phyloP scores from a whole-genome alignment of 768 basidiomycete species.

The Leccinum broughii region DNA sequence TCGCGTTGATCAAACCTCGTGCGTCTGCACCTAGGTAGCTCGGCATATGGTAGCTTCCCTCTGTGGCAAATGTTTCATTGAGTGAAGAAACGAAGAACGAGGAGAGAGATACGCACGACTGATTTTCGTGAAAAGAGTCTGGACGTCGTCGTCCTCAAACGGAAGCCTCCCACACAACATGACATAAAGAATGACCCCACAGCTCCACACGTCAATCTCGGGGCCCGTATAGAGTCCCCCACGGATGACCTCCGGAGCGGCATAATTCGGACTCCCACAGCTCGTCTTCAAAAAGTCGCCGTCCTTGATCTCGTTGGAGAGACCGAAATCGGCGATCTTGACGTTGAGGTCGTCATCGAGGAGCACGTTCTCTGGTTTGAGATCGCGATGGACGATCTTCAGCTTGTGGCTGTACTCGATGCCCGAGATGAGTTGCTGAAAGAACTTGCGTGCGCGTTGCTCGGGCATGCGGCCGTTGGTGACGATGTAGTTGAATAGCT shows the following conservation, averaged over 20 bases:
- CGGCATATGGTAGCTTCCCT: conserved; percentile 86
- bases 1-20: conserved; percentile 73
- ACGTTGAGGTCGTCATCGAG: conserved; percentile 84
- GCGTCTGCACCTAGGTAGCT: conserved; percentile 79
- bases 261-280: conserved; percentile 98
- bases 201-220: conserved; percentile 98
- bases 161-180: conserved; percentile 95
- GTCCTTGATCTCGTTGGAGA: conserved; percentile 94
- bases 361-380: conserved; percentile 96
- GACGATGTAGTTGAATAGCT: conserved; percentile 98
- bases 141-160: conserved; percentile 97
- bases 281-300: conserved; percentile 97
- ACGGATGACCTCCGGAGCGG: conserved; percentile 96
- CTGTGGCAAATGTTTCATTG: conserved; percentile 37
- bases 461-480: conserved; percentile 91
- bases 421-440: conserved; percentile 97
- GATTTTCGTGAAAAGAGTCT: conserved; percentile 91
- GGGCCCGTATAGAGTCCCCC: conserved; percentile 96
- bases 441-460: conserved; percentile 85
- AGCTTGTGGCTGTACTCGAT: conserved; percentile 96
- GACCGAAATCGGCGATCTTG: conserved; percentile 99
- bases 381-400: conserved; percentile 96
- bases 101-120: conserved; percentile 54
- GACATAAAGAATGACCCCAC: conserved; percentile 98
- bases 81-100: background rate